Base-by-base conservation (phyloP, 176 grass and related monocot genomes). In the Rhynchospora breviuscula region DNA sequence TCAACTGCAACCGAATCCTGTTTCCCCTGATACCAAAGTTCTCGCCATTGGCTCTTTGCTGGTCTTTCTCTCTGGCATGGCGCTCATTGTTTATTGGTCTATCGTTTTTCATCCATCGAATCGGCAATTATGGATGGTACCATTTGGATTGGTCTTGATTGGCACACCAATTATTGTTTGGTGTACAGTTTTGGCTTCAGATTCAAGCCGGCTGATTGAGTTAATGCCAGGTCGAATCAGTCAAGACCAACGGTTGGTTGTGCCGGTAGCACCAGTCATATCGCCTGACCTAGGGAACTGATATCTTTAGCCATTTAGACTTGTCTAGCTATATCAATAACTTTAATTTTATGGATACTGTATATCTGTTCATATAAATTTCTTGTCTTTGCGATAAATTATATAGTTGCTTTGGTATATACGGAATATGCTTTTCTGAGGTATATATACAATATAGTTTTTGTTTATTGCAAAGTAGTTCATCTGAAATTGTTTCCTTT, bases 71-170 rank as follows among this genome's bases (percentile, higher is more conserved):
- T 47, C 44, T 7, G 90, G 94, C 31, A 61, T 80, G 0, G 87
- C 33, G 18, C 31, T 97, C 63, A 76, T 97, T 43, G 49, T 89
- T 8, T 94, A 87, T 86, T 97, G 94, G 94, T 25, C 83, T 5
- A 10, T 94, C 6, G 84, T 82, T 25, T 94, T 92, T 83, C 94
- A 92, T 77, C 92, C 87, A 2, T 63, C 79, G 1, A 89, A 94
- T 83, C 84, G 81, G n/a, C 90, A 83, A 45, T 85, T 94, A 2
- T 97, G 94, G 94, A 97, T 94, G 94, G 94, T 97, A 43, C 92
- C 94, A 10, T 45, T 89, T 31, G 88, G 94, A 47, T 88, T 97
- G 70, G 65, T 97, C 33, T 82, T 94, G 70, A 84, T 88, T 10
- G 83, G 92, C 75, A 97, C 94, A 19, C 90, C 92, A 21, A 19